Base-by-base conservation (phyloP, 2,329 filamentous ascomycete genomes). In the Hymenoscyphus fraxineus region DNA sequence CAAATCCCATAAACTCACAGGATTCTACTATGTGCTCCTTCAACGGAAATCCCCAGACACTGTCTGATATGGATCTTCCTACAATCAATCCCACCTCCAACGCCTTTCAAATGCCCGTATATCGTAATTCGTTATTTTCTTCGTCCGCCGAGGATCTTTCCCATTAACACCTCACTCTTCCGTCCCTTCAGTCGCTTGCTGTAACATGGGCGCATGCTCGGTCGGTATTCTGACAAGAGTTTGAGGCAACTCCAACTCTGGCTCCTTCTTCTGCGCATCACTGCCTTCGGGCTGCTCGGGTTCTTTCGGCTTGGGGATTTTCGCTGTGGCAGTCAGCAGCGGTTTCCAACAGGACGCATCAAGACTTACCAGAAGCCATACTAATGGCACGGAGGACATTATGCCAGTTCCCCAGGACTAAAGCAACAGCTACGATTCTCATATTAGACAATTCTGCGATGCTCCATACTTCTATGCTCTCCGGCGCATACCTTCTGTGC, bases 391-490 rank as follows among this genome's bases (percentile, higher is more conserved):
- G 83, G 66, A 96, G 82, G 68, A 96, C 91, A 71, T 92, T 93
- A 76, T 93, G 89, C 92, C 92, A 96, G 76, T 95, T 96, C 61
- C 88, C 85, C 75, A 96, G 81, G 27, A 96, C 91, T n/a, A 88
- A 85, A 47, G 92, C 91, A 72, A 96, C 92, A 66, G 90, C 91
- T 92, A 75, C 62, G 61, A 63, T 68, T 62, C 66, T 40, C 22
- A 15, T 47, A 58, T 59, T 67, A 70, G 44, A 60, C 63, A 2
- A 47, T 27, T 7, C 31, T 62, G 32, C 60, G 41, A 51, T 10
- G 12, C n/a, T 22, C 2, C 44, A 35, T 6, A 51, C 44, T 16
- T 32, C 6, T 19, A 16, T 12, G 6, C 22, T 9, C 31, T 40
- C 5, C 31, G 12, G 31, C 19, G 31, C 58, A 66, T 74, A 90